Conservation (phyloP, 2,329 filamentous ascomycete genomes). For the Aspergillus sp. region DNA sequence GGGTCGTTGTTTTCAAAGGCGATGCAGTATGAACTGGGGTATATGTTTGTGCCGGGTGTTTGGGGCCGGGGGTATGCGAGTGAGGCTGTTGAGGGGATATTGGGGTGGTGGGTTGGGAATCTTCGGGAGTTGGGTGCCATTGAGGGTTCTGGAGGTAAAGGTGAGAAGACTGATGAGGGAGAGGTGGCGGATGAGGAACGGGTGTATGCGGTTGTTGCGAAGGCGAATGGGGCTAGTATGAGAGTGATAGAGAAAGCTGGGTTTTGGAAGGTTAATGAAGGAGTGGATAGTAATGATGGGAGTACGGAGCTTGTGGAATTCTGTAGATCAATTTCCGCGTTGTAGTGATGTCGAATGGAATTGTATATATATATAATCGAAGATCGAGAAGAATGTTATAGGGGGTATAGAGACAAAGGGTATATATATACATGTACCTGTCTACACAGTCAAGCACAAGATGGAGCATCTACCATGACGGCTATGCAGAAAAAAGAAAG, state of each 20-base stretch:
- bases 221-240: constrained; percentile 54
- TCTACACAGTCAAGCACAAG: not conserved
- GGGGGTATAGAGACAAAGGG: not conserved
- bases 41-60: constrained; percentile 53
- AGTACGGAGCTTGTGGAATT: constrained; percentile 7
- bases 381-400: not conserved
- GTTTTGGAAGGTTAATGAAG: constrained; percentile 8
- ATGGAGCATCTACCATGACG: constrained; percentile 8
- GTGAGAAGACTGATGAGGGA: not conserved
- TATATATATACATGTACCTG: constrained; percentile 9
- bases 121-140: not conserved
- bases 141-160: not conserved
- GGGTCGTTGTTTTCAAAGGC: not conserved
- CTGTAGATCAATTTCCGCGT: not conserved
- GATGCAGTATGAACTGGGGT: constrained; percentile 50
- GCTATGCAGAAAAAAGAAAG: constrained; percentile 21
- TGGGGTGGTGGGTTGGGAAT: constrained; percentile 43
- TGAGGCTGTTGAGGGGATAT: constrained; percentile 54
- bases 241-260: constrained; percentile 53
- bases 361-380: constrained; percentile 1
- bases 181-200: constrained; percentile 29
- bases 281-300: constrained; percentile 9
- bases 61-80: constrained; percentile 61
- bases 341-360: not conserved
- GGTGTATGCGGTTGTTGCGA: constrained; percentile 51